Conservation (phyloP, 1,284 basidiomycete genomes). For the Melampsora americana region DNA sequence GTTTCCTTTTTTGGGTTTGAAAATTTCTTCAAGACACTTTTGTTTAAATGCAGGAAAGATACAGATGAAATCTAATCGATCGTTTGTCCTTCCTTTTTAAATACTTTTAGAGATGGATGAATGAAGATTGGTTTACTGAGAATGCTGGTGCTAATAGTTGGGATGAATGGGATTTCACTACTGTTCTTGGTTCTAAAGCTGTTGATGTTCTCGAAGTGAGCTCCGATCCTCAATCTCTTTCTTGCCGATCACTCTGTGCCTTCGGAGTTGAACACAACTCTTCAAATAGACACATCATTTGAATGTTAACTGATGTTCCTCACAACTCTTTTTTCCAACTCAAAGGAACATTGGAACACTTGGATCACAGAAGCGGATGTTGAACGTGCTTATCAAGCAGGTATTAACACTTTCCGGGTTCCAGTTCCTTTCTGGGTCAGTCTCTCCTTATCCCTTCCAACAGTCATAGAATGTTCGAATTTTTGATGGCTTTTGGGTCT, state of each 20-base stretch:
- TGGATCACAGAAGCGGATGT: conserved; percentile 56
- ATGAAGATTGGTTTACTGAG: conserved; percentile 55
- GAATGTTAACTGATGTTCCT: neutral
- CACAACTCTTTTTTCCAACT: conserved; percentile 35
- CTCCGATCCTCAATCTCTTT: neutral
- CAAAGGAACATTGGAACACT: conserved; percentile 53
- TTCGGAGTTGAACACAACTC: conserved; percentile 37
- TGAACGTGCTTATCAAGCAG: conserved; percentile 49
- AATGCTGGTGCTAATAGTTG: conserved; percentile 51
- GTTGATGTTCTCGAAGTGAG: neutral
- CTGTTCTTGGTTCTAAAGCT: conserved; percentile 49
- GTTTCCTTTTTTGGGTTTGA: too few relatives aligned
- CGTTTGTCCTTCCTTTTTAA: neutral
- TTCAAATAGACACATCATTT: conserved; percentile 11
- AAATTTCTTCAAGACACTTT: too few relatives aligned
- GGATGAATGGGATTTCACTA: conserved; percentile 55
- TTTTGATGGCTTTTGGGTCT: neutral
- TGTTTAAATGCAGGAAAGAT: too few relatives aligned
- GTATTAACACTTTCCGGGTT: conserved; percentile 30
- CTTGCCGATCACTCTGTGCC: neutral
- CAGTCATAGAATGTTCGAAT: neutral
- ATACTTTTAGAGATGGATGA: conserved; percentile 54
- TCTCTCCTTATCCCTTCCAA: conserved; percentile 22
- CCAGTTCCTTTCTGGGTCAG: conserved; percentile 40
- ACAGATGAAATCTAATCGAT: too few relatives aligned